phyloP scores from a whole-genome alignment of 768 basidiomycete genomes.

The Tricholoma sp. region DNA sequence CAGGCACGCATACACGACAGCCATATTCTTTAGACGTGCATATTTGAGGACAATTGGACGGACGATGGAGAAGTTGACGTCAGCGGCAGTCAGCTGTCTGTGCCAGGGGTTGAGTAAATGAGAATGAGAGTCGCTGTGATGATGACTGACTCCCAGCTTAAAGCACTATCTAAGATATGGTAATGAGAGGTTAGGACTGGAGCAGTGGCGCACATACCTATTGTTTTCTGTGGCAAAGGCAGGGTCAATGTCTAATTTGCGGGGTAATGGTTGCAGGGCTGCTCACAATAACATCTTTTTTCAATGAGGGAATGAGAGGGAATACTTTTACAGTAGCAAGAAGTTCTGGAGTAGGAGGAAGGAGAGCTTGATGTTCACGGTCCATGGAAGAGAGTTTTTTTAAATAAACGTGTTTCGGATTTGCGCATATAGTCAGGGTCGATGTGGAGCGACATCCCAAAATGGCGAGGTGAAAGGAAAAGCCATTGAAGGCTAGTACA shows the following conservation, averaged over 20 bases:
- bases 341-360: constrained; percentile 53
- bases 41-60: constrained; percentile 77
- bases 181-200: constrained; percentile 9
- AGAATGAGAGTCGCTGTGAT: constrained; percentile 2
- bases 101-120: constrained; percentile 5
- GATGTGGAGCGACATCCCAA: no score
- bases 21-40: constrained; percentile 70
- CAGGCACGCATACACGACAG: constrained; percentile 71
- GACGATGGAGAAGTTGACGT: constrained; percentile 77
- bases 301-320: constrained; percentile 72
- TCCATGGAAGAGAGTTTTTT: constrained; percentile 27
- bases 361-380: constrained; percentile 36
- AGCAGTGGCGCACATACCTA: constrained; percentile 27
- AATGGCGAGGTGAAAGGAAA: background rate
- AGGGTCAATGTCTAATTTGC: constrained; percentile 11
- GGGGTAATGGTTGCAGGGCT: background rate
- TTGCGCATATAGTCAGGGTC: no score
- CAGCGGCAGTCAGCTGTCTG: constrained; percentile 79
- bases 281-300: constrained; percentile 65
- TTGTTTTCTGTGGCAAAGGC: constrained; percentile 34
- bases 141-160: constrained; percentile 73
- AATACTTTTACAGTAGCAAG: constrained; percentile 69
- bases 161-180: constrained; percentile 50
- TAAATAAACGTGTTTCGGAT: background rate
- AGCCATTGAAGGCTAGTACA: background rate